These are phyloP conservation scores for Toxoplasma gondii DNA, from an alignment of 169 alveolate genomes.

Conservation along the genomic window DNA sequence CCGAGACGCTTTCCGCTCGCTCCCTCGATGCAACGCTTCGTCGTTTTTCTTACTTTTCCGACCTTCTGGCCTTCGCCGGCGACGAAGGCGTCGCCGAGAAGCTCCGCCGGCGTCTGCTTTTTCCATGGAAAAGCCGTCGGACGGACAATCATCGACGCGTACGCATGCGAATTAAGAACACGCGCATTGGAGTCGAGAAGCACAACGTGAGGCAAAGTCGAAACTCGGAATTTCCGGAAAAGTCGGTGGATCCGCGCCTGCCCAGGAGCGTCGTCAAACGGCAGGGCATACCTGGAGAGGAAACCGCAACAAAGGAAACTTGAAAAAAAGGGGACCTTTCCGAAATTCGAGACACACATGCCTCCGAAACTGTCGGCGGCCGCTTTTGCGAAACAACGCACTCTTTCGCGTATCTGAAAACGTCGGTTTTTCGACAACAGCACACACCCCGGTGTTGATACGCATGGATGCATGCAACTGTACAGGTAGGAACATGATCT, in stretches of 20 bases:
- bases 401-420: too few relatives aligned
- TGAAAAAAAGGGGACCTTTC: not conserved
- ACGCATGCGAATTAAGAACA: slow-evolving; percentile 31
- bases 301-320: not conserved
- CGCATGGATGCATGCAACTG: too few relatives aligned
- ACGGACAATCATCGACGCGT: slow-evolving; percentile 7
- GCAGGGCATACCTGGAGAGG: slow-evolving; percentile 52
- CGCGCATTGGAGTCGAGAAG: slow-evolving; percentile 24
- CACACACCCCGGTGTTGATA: too few relatives aligned
- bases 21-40: too few relatives aligned
- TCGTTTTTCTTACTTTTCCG: not conserved
- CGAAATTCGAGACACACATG: not conserved
- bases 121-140: slow-evolving; percentile 57
- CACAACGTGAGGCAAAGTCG: slow-evolving; percentile 28
- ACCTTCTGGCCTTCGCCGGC: slow-evolving; percentile 12
- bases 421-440: too few relatives aligned
- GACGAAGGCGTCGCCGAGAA: slow-evolving; percentile 29
- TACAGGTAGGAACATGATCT: not conserved
- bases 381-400: too few relatives aligned
- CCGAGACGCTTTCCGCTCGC: too few relatives aligned
- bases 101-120: not conserved
- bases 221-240: slow-evolving; percentile 20
- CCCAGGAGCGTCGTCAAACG: slow-evolving; percentile 51
- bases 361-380: too few relatives aligned
- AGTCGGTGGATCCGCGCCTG: not conserved